phyloP scores from a whole-genome alignment of 2,329 filamentous ascomycete genomes.

The Colletotrichum sidae region DNA sequence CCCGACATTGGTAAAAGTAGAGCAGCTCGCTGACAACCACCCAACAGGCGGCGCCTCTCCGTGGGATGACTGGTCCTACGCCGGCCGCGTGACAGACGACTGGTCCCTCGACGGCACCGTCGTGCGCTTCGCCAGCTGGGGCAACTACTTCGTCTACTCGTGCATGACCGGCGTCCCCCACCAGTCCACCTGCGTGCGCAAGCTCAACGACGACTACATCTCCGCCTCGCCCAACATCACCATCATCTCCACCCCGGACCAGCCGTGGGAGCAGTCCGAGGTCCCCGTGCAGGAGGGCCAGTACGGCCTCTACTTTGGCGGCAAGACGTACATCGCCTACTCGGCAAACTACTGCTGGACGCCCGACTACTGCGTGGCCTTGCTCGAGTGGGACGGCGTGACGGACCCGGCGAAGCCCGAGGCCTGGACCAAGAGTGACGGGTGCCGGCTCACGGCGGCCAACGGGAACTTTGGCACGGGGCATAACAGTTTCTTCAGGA shows the following conservation, averaged over 20 bases:
- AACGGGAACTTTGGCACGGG: slow-evolving; percentile 69
- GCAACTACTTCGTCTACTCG: slow-evolving; percentile 66
- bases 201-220: slow-evolving; percentile 53
- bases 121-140: slow-evolving; percentile 57
- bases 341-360: slow-evolving; percentile 70
- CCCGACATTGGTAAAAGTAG: too few relatives aligned
- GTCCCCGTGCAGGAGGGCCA: slow-evolving; percentile 67
- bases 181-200: slow-evolving; percentile 53
- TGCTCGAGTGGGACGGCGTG: slow-evolving; percentile 63
- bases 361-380: slow-evolving; percentile 62
- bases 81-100: slow-evolving; percentile 56
- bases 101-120: slow-evolving; percentile 68
- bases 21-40: too few relatives aligned
- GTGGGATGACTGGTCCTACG: slow-evolving; percentile 63
- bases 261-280: slow-evolving; percentile 62
- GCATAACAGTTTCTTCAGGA: slow-evolving; percentile 69
- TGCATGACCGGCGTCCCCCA: slow-evolving; percentile 57
- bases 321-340: slow-evolving; percentile 64
- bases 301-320: slow-evolving; percentile 63
- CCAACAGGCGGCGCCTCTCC: slow-evolving; percentile 60
- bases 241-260: slow-evolving; percentile 63
- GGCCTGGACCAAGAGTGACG: slow-evolving; percentile 64
- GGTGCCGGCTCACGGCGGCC: slow-evolving; percentile 62
- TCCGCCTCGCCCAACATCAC: slow-evolving; percentile 55
- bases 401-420: slow-evolving; percentile 56